Conservation (phyloP, 1,139 yeast species). For the Eremothecium cymbalariae region DNA sequence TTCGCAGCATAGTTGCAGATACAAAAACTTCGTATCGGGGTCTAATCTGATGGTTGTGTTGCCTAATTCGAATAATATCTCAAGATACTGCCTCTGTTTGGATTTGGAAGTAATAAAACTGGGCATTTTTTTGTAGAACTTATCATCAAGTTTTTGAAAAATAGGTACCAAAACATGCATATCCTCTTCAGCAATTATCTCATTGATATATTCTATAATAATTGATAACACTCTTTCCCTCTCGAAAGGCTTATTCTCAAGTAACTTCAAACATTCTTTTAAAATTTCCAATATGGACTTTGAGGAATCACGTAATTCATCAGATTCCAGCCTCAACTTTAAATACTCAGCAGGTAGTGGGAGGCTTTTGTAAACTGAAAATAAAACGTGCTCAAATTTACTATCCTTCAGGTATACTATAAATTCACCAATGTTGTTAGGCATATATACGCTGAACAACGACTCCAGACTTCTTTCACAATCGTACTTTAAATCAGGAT, state of each 20-base stretch:
- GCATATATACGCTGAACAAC: constrained; percentile 53
- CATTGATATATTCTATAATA: constrained; percentile 10
- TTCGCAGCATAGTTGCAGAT: constrained; percentile 17
- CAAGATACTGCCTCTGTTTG: constrained; percentile 17
- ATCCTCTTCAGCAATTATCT: constrained; percentile 7
- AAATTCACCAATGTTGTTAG: constrained; percentile 40
- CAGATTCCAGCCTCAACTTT: constrained; percentile 29
- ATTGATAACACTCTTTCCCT: constrained; percentile 2
- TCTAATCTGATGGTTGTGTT: not conserved
- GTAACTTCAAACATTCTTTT: constrained; percentile 2
- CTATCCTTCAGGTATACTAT: constrained; percentile 47
- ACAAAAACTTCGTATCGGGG: constrained; percentile 12
- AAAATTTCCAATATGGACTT: constrained; percentile 5
- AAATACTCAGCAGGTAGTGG: constrained; percentile 46
- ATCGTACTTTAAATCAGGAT: constrained; percentile 36
- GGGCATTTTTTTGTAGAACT: constrained; percentile 16
- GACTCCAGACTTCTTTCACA: constrained; percentile 67
- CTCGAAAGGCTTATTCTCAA: constrained; percentile 3
- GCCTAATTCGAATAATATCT: constrained; percentile 11
- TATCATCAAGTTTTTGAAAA: constrained; percentile 15
- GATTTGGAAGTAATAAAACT: constrained; percentile 6
- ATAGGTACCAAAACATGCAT: constrained; percentile 10
- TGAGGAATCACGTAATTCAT: not conserved
- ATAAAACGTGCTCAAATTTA: constrained; percentile 49
- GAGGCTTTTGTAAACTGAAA: constrained; percentile 47